Base-by-base conservation (phyloP, 768 basidiomycete genomes). In the Paxillus rubicundulus region DNA sequence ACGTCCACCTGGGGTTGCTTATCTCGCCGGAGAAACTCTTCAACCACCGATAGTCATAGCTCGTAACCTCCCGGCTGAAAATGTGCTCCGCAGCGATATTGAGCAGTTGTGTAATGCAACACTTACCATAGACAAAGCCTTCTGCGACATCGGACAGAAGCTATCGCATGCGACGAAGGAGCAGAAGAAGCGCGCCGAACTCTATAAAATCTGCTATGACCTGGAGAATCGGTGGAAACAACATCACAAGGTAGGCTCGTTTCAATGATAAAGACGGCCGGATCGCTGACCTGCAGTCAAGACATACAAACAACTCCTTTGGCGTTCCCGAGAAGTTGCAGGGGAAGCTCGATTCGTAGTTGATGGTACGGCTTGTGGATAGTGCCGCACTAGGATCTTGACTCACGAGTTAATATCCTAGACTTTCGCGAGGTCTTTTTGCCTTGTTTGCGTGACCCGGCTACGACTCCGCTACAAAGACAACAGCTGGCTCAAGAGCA, bases 291-390 rank as follows among this genome's bases (percentile, higher is more conserved):
- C 7, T 1, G 30, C 38, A 32, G 18, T 7, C 5, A 13, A 63
- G 61, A 53, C 52, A 1, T 62, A 62, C 43, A 37, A 52, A 36
- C 3, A 13, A 6, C 57, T 63, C 34, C 47, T 63, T 9, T 63
- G 61, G 61, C 58, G 49, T 12, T 62, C 61, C 21, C 63, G 61
- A 40, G 52, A 53, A 9, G 59, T 60, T 36, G 61, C 61, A 40
- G 61, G 54, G 5, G 50, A 62, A 33, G 57, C 61, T 8, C 61
- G 57, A 34, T 42, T 34, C 16, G 16, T 27, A 10, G 61, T 62
- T 7, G 61, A 62, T 5, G 61, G 61, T 62, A 18, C 5, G 50
- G 17, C 13, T 30, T 9, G 4, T 21, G 14, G 2, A 3, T 20
- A 1, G 2, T 34, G 3, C 20, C 14, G 17, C n/a, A 1, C 1